These are phyloP conservation scores for Backusella macrospora DNA, from an alignment of 192 early-diverging fungal genomes.

Conservation along the genomic window DNA sequence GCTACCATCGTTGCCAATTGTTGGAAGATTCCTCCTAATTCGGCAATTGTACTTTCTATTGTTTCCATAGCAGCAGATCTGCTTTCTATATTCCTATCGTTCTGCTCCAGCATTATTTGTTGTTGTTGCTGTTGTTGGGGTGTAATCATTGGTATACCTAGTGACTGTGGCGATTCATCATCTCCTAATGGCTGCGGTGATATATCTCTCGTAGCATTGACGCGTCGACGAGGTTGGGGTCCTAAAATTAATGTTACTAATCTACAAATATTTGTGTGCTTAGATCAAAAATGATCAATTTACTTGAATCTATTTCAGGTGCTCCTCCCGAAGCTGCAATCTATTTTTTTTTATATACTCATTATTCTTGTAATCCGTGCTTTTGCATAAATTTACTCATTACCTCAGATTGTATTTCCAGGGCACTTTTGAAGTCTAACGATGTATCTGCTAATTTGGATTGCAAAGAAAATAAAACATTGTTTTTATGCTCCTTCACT, in stretches of 20 bases:
- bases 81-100: constrained; percentile 84
- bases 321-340: not conserved
- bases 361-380: not conserved
- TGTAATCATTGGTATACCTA: constrained; percentile 49
- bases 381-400: not conserved
- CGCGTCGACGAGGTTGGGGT: constrained; percentile 49
- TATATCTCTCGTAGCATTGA: constrained; percentile 14
- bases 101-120: constrained; percentile 63
- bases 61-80: constrained; percentile 90
- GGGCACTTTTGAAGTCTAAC: constrained; percentile 87
- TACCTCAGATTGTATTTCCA: constrained; percentile 87
- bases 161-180: constrained; percentile 44
- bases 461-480: constrained; percentile 89
- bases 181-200: not conserved
- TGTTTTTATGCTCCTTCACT: constrained; percentile 86
- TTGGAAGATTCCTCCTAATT: constrained; percentile 89
- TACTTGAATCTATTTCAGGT: constrained; percentile 3
- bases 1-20: constrained; percentile 86
- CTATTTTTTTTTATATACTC: not conserved
- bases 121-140: constrained; percentile 61
- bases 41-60: constrained; percentile 96
- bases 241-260: constrained; percentile 54
- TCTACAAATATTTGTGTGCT: constrained; percentile 17
- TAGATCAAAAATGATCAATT: not conserved
- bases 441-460: constrained; percentile 89